Base-by-base conservation (phyloP, 1,139 yeast species). In the Debaryomycetaceae sp. region DNA sequence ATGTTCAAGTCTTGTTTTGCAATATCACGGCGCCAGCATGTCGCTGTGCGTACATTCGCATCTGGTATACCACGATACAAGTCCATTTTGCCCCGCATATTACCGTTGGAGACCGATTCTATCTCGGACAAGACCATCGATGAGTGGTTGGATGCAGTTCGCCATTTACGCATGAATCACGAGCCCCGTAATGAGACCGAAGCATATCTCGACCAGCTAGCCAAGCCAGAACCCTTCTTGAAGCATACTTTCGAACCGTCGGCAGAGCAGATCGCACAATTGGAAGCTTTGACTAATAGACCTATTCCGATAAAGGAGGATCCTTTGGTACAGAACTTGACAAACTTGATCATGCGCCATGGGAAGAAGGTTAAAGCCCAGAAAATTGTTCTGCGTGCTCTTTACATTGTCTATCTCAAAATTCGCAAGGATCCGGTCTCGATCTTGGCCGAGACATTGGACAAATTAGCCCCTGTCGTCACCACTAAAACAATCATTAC, bases 331-430 rank as follows among this genome's bases (percentile, higher is more conserved):
- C 76, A 77, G 30, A 81, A 81, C 41, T 71, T 90, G 44, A 77
- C 83, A 32, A 85, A 87, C 51, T 68, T 86, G 58, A 76, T 90
- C 35, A 92, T 92, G 98, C 75, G 85, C 48, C 77, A 83, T 47
- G 99, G 99, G 29, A 77, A 78, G 53, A 90, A 87, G 53, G 73
- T 85, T 31, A 62, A 68, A 31, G 96, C 98, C 1, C 80, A 78
- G 49, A 78, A 70, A 44, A 64, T 69, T 31, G 67, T 92, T 37
- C 70, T 79, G 32, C 71, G 79, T 48, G 94, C 96, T 2, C 62
- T 90, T 32, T 86, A 86, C 47, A 62, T 87, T 32, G 78, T 90
- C 12, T 76, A 81, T 53, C 61, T 83, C 41, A 73, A 75, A 45
- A 64, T 77, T 15, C 69, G 92, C 55, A 45, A 58, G 39, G 85